Conservation (phyloP, 192 early-diverging fungal species). For the Piromyces finnis region DNA sequence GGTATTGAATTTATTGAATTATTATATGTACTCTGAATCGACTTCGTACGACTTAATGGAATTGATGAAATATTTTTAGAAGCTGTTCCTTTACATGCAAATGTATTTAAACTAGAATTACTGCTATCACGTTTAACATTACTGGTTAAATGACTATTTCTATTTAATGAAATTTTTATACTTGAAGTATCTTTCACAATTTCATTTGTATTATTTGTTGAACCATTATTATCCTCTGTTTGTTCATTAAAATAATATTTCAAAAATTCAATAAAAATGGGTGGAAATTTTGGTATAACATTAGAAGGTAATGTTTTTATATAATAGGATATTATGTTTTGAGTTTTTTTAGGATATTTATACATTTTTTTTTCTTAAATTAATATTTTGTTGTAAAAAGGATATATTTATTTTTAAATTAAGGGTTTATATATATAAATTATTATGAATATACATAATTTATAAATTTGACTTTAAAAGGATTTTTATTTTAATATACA, state of each 20-base stretch:
- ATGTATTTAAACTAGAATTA: not conserved
- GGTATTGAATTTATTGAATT: not conserved
- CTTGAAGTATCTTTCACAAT: not conserved
- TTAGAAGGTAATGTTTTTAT: not conserved
- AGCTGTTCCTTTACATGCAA: not conserved
- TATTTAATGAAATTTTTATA: no score
- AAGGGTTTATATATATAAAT: no score
- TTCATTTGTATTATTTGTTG: not conserved
- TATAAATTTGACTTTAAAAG: no score
- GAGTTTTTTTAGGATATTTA: not conserved
- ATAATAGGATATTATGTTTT: not conserved
- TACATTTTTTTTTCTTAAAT: not conserved
- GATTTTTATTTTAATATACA: no score
- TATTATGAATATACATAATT: no score
- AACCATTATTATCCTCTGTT: not conserved
- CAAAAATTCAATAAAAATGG: not conserved
- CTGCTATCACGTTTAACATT: not conserved
- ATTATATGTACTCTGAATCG: not conserved
- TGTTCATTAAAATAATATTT: not conserved
- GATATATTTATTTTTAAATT: no score
- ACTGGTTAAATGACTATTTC: not conserved
- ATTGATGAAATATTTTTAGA: not conserved
- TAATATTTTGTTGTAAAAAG: not conserved
- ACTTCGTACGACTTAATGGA: not conserved
- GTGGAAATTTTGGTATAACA: not conserved